These are phyloP conservation scores for Zasmidium cellare DNA, from an alignment of 2,329 filamentous ascomycete genomes.

Conservation along the genomic window DNA sequence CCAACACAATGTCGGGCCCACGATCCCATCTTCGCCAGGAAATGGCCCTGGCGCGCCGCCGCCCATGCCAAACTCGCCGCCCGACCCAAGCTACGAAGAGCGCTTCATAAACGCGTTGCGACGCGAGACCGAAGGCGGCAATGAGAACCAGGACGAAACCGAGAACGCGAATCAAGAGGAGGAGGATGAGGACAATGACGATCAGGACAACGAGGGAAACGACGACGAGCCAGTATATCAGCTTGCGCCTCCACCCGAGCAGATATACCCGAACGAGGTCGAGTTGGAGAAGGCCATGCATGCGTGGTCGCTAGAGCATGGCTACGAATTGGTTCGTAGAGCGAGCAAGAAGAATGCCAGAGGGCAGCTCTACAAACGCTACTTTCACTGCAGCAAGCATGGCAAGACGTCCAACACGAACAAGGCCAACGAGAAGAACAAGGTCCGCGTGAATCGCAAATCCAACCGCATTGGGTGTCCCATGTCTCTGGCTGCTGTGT, in stretches of 20 bases:
- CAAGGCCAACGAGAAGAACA: constrained; percentile 26
- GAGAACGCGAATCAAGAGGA: constrained; percentile 24
- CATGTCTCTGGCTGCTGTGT: constrained; percentile 34
- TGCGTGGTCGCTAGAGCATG: constrained; percentile 35
- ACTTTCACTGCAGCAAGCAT: constrained; percentile 36
- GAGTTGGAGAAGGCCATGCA: constrained; percentile 34
- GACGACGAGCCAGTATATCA: constrained; percentile 31
- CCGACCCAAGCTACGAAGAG: constrained; percentile 20
- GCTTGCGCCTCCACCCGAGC: constrained; percentile 34
- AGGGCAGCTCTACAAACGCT: constrained; percentile 36
- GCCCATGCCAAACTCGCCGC: constrained; percentile 23
- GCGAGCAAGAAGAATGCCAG: constrained; percentile 35
- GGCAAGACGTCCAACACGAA: constrained; percentile 28
- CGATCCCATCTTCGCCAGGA: constrained; percentile 10
- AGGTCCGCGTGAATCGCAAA: constrained; percentile 29
- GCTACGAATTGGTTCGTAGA: constrained; percentile 35
- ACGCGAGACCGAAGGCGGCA: constrained; percentile 14
- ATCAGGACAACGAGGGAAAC: constrained; percentile 15
- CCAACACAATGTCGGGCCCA: constrained; percentile 6
- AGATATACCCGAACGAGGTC: constrained; percentile 25
- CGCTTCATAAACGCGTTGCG: constrained; percentile 27
- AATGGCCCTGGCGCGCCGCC: constrained; percentile 30
- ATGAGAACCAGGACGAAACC: constrained; percentile 8
- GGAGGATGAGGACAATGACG: constrained; percentile 25
- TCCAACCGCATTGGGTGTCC: constrained; percentile 33